phyloP scores from a whole-genome alignment of 1,139 yeast genomes.

The Blastobotrys malaysiensis region DNA sequence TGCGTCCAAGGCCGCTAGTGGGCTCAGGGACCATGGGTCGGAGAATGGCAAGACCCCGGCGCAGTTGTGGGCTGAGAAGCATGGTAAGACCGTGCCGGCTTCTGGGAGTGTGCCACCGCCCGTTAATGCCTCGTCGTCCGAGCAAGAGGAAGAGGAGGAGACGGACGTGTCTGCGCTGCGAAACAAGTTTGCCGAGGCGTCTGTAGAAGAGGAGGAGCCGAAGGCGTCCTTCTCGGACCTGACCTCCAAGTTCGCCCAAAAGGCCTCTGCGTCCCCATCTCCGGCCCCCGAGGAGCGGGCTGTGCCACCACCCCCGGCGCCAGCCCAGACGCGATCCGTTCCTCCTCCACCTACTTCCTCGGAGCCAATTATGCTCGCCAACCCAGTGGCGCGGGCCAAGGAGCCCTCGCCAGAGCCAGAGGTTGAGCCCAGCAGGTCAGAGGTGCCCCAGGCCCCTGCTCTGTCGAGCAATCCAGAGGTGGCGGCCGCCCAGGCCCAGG shows the following conservation, averaged over 20 bases:
- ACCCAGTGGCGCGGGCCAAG: slow-evolving; percentile 13
- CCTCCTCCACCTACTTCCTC: slow-evolving; percentile 16
- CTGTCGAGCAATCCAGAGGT: slow-evolving; percentile 12
- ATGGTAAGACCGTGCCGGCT: slow-evolving; percentile 43
- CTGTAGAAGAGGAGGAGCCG: slow-evolving; percentile 14
- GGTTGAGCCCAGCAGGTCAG: slow-evolving; percentile 12
- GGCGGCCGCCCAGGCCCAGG: slow-evolving; percentile 13
- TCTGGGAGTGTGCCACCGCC: slow-evolving; percentile 14
- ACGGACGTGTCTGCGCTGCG: slow-evolving; percentile 20
- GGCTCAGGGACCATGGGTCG: slow-evolving; percentile 66
- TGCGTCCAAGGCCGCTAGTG: slow-evolving; percentile 55
- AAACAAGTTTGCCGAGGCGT: slow-evolving; percentile 19
- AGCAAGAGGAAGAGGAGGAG: slow-evolving; percentile 18
- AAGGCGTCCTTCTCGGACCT: slow-evolving; percentile 19
- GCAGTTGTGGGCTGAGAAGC: slow-evolving; percentile 91
- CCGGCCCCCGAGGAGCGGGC: slow-evolving; percentile 9
- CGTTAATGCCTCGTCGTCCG: slow-evolving; percentile 2
- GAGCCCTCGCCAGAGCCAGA: slow-evolving; percentile 19
- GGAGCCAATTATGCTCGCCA: slow-evolving; percentile 11
- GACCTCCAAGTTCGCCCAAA: slow-evolving; percentile 20
- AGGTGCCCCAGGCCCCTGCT: slow-evolving; percentile 15
- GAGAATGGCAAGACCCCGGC: slow-evolving; percentile 88
- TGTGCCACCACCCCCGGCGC: slow-evolving; percentile 8
- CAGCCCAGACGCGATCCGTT: not conserved
- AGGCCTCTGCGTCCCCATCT: slow-evolving; percentile 15